Conservation (phyloP, 306 rosid genomes). For the Vachellia collinsii region DNA sequence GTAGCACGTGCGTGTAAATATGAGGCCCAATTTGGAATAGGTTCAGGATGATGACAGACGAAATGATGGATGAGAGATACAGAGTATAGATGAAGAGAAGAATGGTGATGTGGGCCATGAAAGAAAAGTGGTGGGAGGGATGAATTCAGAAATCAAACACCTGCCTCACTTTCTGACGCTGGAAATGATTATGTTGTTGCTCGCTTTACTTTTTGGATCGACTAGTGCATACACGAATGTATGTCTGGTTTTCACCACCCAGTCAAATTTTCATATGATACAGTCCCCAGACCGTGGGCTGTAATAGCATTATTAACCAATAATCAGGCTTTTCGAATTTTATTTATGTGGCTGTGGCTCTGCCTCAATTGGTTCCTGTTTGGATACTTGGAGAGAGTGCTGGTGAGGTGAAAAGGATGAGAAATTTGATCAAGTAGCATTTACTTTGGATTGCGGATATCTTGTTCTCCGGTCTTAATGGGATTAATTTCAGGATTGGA, state of each 20-base stretch:
- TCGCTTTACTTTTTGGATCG: constrained; percentile 25
- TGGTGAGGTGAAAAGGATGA: no score
- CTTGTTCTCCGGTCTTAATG: no score
- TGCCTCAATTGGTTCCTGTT: neutral
- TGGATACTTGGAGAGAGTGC: no score
- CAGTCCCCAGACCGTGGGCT: no score
- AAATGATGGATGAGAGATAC: neutral
- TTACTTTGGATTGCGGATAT: no score
- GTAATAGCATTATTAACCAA: neutral
- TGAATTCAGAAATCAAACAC: constrained; percentile 48
- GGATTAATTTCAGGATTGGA: no score
- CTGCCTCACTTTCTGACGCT: constrained; percentile 49
- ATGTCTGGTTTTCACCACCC: neutral
- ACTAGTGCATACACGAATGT: neutral
- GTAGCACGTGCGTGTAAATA: no score
- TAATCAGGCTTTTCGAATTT: neutral
- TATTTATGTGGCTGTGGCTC: neutral
- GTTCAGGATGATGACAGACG: neutral
- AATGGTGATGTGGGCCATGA: constrained; percentile 48
- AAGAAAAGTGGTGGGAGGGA: constrained; percentile 43
- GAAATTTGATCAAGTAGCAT: no score
- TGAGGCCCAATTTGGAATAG: neutral
- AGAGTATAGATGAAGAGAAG: neutral
- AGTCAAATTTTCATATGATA: neutral
- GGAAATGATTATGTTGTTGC: constrained; percentile 57